Percentiles rank a stretch among this genome's conserved stretches.
Evolutionary conservation across 2,329 filamentous ascomycete genomes (phyloP).

Genomic region (Talaromyces sp.): DNA sequence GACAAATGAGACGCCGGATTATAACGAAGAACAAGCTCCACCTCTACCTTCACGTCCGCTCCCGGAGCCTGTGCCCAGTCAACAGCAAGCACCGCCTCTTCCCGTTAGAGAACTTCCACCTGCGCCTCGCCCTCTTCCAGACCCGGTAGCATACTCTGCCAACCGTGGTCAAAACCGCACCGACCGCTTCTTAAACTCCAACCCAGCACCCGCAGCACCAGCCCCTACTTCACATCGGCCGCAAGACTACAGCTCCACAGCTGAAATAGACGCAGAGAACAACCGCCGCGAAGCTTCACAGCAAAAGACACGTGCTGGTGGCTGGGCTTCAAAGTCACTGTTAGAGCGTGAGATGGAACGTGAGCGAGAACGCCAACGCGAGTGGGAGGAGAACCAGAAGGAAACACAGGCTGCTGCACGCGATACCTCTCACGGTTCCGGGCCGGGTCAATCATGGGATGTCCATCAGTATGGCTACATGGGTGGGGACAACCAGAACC

Average conservation of each 20-base stretch:
- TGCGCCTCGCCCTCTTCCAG: slow-evolving; percentile 49
- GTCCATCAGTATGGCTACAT: slow-evolving; percentile 67
- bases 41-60: slow-evolving; percentile 35
- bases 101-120: slow-evolving; percentile 24
- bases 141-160: slow-evolving; percentile 45
- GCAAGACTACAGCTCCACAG: slow-evolving; percentile 54
- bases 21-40: slow-evolving; percentile 19
- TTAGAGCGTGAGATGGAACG: slow-evolving; percentile 69
- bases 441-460: slow-evolving; percentile 59
- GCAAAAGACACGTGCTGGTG: slow-evolving; percentile 60
- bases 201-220: slow-evolving; percentile 52
- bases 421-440: slow-evolving; percentile 50
- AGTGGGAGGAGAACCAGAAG: slow-evolving; percentile 66
- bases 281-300: slow-evolving; percentile 58
- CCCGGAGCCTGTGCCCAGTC: slow-evolving; percentile 29
- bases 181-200: slow-evolving; percentile 58
- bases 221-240: slow-evolving; percentile 44
- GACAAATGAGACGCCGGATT: slow-evolving; percentile 9
- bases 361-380: slow-evolving; percentile 64
- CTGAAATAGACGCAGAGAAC: slow-evolving; percentile 60
- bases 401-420: slow-evolving; percentile 49
- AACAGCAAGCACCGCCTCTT: slow-evolving; percentile 11
- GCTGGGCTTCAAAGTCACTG: slow-evolving; percentile 65
- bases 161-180: slow-evolving; percentile 48
- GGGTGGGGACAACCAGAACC: slow-evolving; percentile 65